Base-by-base conservation (phyloP, 1,284 basidiomycete genomes). In the Baeospora myosura region DNA sequence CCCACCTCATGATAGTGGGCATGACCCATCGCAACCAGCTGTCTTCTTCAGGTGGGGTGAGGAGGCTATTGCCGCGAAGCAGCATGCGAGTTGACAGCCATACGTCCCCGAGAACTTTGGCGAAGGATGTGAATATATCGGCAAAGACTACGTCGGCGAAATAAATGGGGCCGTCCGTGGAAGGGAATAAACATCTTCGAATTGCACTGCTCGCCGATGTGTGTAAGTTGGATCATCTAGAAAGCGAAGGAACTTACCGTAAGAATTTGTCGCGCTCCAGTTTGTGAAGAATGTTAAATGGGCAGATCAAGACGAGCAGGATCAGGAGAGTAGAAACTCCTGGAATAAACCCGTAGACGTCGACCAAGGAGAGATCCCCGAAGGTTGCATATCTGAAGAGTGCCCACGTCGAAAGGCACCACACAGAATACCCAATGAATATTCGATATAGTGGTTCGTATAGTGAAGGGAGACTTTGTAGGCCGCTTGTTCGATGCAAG, bases 111-210 rank as follows among this genome's bases (percentile, higher is more conserved):
- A 98, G 69, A 21, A 98, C 93, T 65, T 97, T 97, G 31, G 96
- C 93, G 53, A 91, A 96, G 0, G 91, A 96, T 0, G 96, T 98
- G 54, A 96, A 77, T 47, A 97, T 80, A 72, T 99, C 96, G 42
- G 95, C 94, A 44, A 96, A 79, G 35, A 98, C 78, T 35, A 99
- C 81, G 57, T 98, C 94, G 31, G 83, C 81, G 62, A 99, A 98
- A 57, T 83, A 80, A 33, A 94, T 72, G 1, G 79, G 75, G 38
- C 72, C 69, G 41, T 70, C 67, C 22, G 73, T 58, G 0, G 78
- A 69, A 18, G 87, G 78, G 35, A 82, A 73, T 23, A 93, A 53
- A 56, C 92, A 93, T 50, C 92, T 74, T 38, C 71, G 67, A 21
- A 90, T 55, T 1, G 84, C 67, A 43, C 87, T 89, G 38, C 3